Evolutionary conservation across 345 rosid genomes (phyloP).

Genomic region (Stellera chamaejasme): DNA sequence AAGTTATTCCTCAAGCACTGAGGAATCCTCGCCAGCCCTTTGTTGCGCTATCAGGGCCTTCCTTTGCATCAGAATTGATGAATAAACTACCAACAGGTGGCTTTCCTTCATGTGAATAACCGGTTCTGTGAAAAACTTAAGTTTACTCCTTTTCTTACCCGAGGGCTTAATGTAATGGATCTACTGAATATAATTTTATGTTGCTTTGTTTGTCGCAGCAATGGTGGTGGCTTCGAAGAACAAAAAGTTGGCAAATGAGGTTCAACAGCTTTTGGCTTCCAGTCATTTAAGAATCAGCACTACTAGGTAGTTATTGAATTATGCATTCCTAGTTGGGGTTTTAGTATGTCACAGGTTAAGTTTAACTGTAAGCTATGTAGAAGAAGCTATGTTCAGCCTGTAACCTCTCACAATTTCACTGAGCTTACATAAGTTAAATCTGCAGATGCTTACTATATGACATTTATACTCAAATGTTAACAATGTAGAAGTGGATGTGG

Average conservation of each 20-base stretch:
- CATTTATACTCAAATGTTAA: no score
- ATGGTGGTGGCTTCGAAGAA: constrained; percentile 95
- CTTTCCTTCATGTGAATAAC: background rate
- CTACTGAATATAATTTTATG: background rate
- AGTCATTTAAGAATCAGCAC: constrained; percentile 78
- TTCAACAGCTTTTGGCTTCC: constrained; percentile 85
- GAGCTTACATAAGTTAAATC: no score
- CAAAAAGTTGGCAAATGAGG: constrained; percentile 61
- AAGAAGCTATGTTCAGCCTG: no score
- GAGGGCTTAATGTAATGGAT: background rate
- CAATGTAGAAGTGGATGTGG: constrained; percentile 16
- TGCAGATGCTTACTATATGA: no score
- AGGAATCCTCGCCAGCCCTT: constrained; percentile 82
- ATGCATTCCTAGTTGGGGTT: no score
- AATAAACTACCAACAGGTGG: constrained; percentile 82
- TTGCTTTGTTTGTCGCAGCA: constrained; percentile 37
- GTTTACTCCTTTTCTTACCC: background rate
- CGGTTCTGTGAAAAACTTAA: background rate
- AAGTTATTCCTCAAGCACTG: constrained; percentile 68
- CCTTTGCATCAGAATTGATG: constrained; percentile 88
- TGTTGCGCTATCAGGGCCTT: constrained; percentile 82
- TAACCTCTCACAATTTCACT: no score
- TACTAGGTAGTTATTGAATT: constrained; percentile 47
- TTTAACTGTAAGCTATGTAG: no score
- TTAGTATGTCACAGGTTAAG: no score